Conservation (phyloP, 345 rosid genomes). For the Populus pruinosa region DNA sequence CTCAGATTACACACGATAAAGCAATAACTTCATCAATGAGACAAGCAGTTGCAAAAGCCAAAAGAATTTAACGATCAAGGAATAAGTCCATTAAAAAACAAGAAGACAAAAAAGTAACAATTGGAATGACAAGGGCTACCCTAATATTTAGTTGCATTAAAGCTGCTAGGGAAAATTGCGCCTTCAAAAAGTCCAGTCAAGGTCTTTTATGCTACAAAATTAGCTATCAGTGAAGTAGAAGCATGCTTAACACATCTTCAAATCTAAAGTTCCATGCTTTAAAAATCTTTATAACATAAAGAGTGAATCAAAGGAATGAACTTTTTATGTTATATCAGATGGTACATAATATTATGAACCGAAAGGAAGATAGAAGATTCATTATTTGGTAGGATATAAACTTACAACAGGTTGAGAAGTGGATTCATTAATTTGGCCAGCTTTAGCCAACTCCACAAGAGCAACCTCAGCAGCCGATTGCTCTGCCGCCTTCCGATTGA, state of each 20-base stretch:
- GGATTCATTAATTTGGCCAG: slow-evolving; percentile 46
- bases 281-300: not conserved
- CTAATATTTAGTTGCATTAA: not conserved
- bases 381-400: slow-evolving; percentile 3
- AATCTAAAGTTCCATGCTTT: not conserved
- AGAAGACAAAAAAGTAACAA: not conserved
- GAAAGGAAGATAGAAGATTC: not conserved
- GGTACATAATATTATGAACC: not conserved
- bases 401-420: slow-evolving; percentile 80
- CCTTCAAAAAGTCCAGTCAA: not conserved
- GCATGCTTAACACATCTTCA: not conserved
- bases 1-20: too few relatives aligned
- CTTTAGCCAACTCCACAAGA: slow-evolving; percentile 58
- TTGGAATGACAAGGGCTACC: too few relatives aligned
- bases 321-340: not conserved
- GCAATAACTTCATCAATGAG: not conserved
- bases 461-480: slow-evolving; percentile 98
- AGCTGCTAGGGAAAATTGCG: not conserved
- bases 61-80: not conserved
- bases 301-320: not conserved
- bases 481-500: slow-evolving; percentile 92
- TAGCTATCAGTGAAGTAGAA: not conserved
- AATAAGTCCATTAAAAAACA: not conserved
- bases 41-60: not conserved
- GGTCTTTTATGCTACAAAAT: not conserved